A percentile compares a stretch with the other conserved stretches of the same genome.
These are phyloP conservation scores for Syzygium syzygioides DNA, from an alignment of 441 rosid genomes.

Conservation along the genomic window DNA sequence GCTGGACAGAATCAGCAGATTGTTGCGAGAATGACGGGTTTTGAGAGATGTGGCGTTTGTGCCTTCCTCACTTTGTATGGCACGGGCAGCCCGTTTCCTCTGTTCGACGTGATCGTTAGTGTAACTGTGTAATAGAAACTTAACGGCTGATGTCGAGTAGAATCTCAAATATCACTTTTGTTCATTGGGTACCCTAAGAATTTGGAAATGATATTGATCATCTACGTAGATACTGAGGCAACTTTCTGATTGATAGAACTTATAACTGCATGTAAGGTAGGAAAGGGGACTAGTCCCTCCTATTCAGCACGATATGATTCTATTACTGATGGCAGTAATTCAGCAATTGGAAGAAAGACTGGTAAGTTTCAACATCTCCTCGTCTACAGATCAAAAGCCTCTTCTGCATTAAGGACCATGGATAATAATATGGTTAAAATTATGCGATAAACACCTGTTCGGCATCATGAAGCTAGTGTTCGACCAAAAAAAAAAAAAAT, in stretches of 20 bases:
- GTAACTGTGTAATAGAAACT: neutral
- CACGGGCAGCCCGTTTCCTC: neutral
- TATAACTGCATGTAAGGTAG: neutral
- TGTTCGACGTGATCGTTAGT: neutral
- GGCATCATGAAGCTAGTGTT: neutral
- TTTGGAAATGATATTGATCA: neutral
- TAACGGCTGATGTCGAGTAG: neutral
- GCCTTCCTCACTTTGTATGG: neutral
- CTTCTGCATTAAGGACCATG: neutral
- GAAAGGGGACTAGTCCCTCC: neutral
- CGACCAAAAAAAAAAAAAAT: neutral
- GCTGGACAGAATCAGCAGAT: neutral
- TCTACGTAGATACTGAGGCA: neutral
- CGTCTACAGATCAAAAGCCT: neutral
- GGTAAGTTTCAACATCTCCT: neutral
- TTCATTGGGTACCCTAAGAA: neutral
- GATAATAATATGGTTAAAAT: neutral
- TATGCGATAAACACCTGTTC: neutral
- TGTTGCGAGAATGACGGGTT: neutral
- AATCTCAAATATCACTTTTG: neutral
- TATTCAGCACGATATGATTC: neutral
- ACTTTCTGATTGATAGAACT: neutral
- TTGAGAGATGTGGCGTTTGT: neutral
- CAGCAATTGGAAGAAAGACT: neutral
- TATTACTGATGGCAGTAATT: neutral